Base-by-base conservation (phyloP, 371 early-diverging fungal genomes). In the Circinella minor region DNA sequence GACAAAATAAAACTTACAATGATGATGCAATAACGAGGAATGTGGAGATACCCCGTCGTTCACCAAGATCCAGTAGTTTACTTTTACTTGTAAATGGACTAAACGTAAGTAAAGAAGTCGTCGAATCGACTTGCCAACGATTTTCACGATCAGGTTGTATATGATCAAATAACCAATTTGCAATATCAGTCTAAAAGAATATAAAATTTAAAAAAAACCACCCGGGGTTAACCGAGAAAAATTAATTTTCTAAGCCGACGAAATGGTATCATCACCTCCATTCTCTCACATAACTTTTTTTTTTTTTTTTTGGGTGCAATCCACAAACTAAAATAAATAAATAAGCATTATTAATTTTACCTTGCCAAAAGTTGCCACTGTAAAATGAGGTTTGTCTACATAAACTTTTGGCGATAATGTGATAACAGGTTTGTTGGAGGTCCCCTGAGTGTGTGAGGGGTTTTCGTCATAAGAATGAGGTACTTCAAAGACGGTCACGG, bases 381-480 rank as follows among this genome's bases (percentile, higher is more conserved):
- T 61, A 61, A 71, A 71, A 46, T 62, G 71, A 37, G 66, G 71
- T 51, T 54, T 66, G 8, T 54, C 34, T 49, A 57, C 57, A 14
- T 34, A 57, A 5, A 57, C 14, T 34, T 7, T 57, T 5, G 57
- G 57, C 1, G 57, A 57, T 57, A 57, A 34, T 34, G 20, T 57
- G n/a, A 57, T 57, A n/a, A 51, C 27, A 39, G 27, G 27, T 27
- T 11, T 6, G 27, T 27, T 5, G 47, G 8, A 47, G 9, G 8
- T 36, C 46, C 6, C 49, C 37, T 36, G 6, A 61, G 39, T 36
- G 54, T 46, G 63, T 6, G 43, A 43, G 11, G 43, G 43, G 2
- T 63, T 43, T 46, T 69, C 69, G 51, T 71, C 71, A 48, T 71
- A 71, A 48, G 71, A n/a, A 34, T 71, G 59, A 13, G 61, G 66